Base-by-base conservation (phyloP, 169 alveolate species). In the Plasmodium cynomolgi region DNA sequence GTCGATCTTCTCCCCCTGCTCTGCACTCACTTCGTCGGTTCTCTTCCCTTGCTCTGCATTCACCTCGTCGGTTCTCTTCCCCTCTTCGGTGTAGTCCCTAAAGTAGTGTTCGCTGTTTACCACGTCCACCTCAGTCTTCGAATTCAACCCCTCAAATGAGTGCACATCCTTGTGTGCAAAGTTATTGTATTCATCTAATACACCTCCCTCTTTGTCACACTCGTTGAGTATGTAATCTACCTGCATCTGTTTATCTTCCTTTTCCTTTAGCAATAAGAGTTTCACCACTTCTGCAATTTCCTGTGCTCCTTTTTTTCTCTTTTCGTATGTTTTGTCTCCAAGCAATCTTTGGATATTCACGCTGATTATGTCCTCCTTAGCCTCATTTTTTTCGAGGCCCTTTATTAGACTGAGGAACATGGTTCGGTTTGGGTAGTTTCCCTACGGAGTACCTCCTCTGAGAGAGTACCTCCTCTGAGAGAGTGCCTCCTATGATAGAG, bases 291-390 rank as follows among this genome's bases (percentile, higher is more conserved):
- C 94, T 1, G 94, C 94, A 17, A 88, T 29, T 58, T 88, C 94
- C 56, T 88, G 94, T 29, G 94, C 94, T 2, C 94, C 94, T 26
- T 88, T 79, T 58, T 88, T 88, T 44, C 94, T 88, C 83, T 88
- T 88, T n/a, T 88, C 94, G 26, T 88, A 88, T 34, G 94, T 74
- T 80, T 88, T 88, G 72, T 88, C 94, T 17, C 82, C 94, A 39
- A 88, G 54, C n/a, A 88, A 41, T 80, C 39, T 88, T 11, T 88
- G 94, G 23, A 81, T 88, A 26, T 34, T 88, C 23, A 58, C n/a
- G 23, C 62, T 88, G 68, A 88, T 81, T 9, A 88, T 56, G 72
- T 88, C 83, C 31, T 88, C 94, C 20, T 88, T 80, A 37, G 81
- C 94, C 54, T 88, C 94, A 50, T 77, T 80, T 71, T 80, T 88